phyloP scores from a whole-genome alignment of 1,284 basidiomycete genomes.

The Puccinia hordei region DNA sequence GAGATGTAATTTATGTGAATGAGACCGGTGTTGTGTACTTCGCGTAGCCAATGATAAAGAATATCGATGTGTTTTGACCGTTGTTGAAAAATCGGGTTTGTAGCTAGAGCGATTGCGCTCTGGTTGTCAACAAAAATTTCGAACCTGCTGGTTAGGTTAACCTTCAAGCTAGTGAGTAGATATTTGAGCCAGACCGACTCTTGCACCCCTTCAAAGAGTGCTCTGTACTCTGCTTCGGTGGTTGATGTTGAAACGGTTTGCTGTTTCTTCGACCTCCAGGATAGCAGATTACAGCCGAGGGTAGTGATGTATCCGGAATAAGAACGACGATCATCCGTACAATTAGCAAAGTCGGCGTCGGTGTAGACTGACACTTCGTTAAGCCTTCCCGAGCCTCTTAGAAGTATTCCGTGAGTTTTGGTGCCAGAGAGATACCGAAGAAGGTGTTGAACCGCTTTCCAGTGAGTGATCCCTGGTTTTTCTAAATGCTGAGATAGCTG shows the following conservation, averaged over 20 bases:
- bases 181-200: not conserved
- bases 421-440: not conserved
- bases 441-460: conserved; percentile 13
- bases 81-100: not conserved
- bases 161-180: not conserved
- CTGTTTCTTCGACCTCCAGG: conserved; percentile 16
- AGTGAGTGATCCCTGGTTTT: conserved; percentile 16
- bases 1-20: not conserved
- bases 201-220: conserved; percentile 6
- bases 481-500: conserved; percentile 9
- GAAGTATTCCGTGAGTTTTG: not conserved
- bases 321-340: conserved; percentile 1
- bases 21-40: not conserved
- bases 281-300: not conserved
- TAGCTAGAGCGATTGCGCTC: not conserved
- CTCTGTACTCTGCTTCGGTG: not conserved
- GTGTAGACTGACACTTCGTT: not conserved
- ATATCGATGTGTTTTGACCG: conserved; percentile 1
- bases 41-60: not conserved
- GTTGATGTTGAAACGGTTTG: not conserved
- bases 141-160: not conserved
- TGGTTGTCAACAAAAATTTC: conserved; percentile 5
- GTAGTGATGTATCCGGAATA: not conserved
- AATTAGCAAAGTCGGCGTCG: not conserved
- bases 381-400: not conserved